Conservation (phyloP, 345 rosid genomes). For the Heritiera fomes region DNA sequence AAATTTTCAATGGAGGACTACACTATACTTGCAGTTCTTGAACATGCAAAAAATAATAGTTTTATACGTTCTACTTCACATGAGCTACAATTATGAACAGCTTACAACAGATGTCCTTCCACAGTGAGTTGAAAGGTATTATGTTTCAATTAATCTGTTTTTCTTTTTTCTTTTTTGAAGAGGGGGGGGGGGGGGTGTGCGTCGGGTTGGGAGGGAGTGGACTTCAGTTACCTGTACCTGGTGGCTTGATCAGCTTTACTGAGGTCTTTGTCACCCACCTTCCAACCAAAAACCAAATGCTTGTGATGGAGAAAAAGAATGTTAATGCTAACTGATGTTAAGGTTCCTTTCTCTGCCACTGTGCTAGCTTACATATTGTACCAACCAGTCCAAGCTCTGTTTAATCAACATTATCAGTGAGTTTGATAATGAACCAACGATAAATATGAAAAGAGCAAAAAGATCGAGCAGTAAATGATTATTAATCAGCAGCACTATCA, state of each 20-base stretch:
- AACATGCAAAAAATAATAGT: neutral
- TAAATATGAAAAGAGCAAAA: neutral
- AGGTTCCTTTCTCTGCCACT: neutral
- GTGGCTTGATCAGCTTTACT: neutral
- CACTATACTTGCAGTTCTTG: neutral
- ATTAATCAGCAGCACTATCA: neutral
- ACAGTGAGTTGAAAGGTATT: neutral
- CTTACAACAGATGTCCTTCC: neutral
- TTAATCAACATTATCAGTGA: conserved; percentile 19
- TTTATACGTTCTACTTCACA: neutral
- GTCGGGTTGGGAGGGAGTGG: neutral
- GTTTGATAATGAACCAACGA: neutral
- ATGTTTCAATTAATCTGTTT: neutral
- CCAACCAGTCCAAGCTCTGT: conserved; percentile 78
- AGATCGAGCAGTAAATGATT: neutral
- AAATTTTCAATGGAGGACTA: neutral
- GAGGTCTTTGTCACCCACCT: neutral
- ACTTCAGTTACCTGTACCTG: neutral
- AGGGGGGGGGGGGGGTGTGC: too few species aligned
- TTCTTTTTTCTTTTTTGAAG: neutral
- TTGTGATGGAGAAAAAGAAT: conserved; percentile 9
- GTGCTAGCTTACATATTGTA: conserved; percentile 36
- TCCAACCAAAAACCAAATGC: neutral
- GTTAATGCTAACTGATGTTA: neutral
- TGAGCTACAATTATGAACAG: neutral